phyloP scores from a whole-genome alignment of 2,329 filamentous ascomycete genomes.

The Trichoderma endophyticum region DNA sequence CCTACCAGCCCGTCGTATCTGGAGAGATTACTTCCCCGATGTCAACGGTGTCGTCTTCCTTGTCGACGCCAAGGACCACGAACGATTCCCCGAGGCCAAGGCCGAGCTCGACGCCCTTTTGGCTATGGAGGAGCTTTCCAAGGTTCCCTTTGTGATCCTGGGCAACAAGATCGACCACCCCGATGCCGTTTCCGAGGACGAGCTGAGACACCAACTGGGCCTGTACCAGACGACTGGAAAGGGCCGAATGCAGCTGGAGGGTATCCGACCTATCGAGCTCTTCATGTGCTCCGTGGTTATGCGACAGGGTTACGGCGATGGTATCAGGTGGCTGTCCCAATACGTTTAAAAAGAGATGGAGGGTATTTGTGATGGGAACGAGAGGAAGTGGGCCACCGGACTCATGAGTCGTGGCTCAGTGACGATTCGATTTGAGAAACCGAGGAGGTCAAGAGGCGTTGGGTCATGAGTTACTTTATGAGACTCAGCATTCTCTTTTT shows the following conservation, averaged over 20 bases:
- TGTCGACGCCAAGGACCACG: constrained; percentile 94
- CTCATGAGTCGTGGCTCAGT: neutral
- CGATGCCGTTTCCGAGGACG: constrained; percentile 90
- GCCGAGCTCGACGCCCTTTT: constrained; percentile 94
- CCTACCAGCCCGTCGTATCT: constrained; percentile 75
- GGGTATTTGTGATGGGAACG: neutral
- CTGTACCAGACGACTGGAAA: constrained; percentile 96
- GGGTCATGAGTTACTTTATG: constrained; percentile 30
- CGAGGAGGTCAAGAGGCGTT: constrained; percentile 20
- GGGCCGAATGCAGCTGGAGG: constrained; percentile 88
- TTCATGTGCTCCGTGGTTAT: constrained; percentile 99
- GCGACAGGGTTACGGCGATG: constrained; percentile 92
- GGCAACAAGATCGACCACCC: constrained; percentile 99
- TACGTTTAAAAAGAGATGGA: constrained; percentile 62
- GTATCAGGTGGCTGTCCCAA: constrained; percentile 87
- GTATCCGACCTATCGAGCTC: constrained; percentile 90
- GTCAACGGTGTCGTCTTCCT: constrained; percentile 97
- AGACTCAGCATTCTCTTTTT: constrained; percentile 36
- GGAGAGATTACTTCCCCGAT: constrained; percentile 97
- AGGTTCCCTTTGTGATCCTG: constrained; percentile 92
- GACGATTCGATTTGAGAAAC: constrained; percentile 19
- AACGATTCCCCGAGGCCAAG: constrained; percentile 91
- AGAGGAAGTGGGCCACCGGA: neutral
- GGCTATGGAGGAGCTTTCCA: constrained; percentile 92
- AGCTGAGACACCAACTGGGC: constrained; percentile 86